Conservation (phyloP, 352 stramenopile genomes). For the Phytophthora melonis region DNA sequence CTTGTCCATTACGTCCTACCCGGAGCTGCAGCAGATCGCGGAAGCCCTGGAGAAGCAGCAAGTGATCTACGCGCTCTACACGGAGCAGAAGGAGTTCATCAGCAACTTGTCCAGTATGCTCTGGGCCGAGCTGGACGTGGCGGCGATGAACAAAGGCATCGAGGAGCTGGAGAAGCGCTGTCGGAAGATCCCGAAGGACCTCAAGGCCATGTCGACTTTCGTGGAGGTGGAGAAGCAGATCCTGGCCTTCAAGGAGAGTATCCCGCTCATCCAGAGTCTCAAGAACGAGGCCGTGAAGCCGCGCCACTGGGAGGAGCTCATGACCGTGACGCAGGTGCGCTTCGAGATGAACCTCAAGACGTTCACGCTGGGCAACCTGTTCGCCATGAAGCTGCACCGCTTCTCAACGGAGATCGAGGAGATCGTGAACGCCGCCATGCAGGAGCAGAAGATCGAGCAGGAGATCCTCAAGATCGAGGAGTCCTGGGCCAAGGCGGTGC, state of each 20-base stretch:
- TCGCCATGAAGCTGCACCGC: conserved; percentile 93
- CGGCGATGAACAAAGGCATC: conserved; percentile 92
- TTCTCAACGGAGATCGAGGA: conserved; percentile 93
- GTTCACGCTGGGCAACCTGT: conserved; percentile 93
- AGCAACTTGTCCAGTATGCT: conserved; percentile 89
- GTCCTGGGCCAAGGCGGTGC: conserved; percentile 87
- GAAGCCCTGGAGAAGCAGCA: conserved; percentile 91
- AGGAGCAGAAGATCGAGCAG: conserved; percentile 96
- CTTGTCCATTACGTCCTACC: conserved; percentile 92
- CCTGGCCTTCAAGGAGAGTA: conserved; percentile 94
- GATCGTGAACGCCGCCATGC: conserved; percentile 94
- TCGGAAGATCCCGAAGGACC: conserved; percentile 92
- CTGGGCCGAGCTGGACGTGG: conserved; percentile 94
- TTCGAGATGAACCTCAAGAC: conserved; percentile 95
- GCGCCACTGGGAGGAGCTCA: conserved; percentile 92
- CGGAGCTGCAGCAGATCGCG: conserved; percentile 89
- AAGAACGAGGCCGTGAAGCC: conserved; percentile 96
- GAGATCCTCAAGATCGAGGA: conserved; percentile 94
- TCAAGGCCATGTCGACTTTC: conserved; percentile 93
- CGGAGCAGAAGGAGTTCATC: conserved; percentile 95
- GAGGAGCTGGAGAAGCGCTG: conserved; percentile 94
- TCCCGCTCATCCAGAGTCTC: conserved; percentile 93
- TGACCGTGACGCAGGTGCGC: conserved; percentile 89
- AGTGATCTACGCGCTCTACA: conserved; percentile 93
- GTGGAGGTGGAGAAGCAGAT: conserved; percentile 93